Percentiles rank a stretch among this genome's conserved stretches.
These are phyloP conservation scores for Hippophae gyantsensis DNA, from an alignment of 306 rosid species.

Conservation along the genomic window DNA sequence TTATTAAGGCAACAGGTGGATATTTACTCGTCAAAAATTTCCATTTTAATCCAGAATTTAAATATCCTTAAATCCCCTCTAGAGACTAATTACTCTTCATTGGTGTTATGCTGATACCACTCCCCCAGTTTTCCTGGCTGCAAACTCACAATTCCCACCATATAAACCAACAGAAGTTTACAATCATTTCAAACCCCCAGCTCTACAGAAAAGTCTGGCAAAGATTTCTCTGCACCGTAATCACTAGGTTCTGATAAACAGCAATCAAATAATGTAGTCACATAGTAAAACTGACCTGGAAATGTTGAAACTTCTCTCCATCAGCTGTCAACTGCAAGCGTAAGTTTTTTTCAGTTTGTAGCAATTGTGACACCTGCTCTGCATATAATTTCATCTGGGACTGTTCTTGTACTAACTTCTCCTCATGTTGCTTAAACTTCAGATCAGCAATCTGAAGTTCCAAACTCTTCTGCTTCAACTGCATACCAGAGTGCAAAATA, in stretches of 20 bases:
- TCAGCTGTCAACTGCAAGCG: constrained; percentile 78
- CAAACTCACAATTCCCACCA: too few species aligned
- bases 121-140: too few species aligned
- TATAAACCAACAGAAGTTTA: neutral
- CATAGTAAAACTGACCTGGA: constrained; percentile 45
- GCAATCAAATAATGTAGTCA: constrained; percentile 10
- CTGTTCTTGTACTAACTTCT: constrained; percentile 71
- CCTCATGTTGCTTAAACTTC: constrained; percentile 78
- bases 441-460: constrained; percentile 91
- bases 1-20: neutral
- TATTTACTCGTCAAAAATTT: neutral
- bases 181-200: constrained; percentile 5
- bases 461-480: constrained; percentile 82
- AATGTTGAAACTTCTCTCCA: constrained; percentile 93
- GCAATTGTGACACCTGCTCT: constrained; percentile 78
- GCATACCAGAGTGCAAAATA: constrained; percentile 26
- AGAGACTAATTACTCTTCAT: too few species aligned
- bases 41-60: too few species aligned
- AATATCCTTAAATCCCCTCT: too few species aligned
- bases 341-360: constrained; percentile 74
- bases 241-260: constrained; percentile 5
- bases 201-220: neutral
- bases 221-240: constrained; percentile 3
- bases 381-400: constrained; percentile 84
- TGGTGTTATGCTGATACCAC: too few species aligned